Conservation (phyloP, 306 rosid genomes). For the Geum urbanum region DNA sequence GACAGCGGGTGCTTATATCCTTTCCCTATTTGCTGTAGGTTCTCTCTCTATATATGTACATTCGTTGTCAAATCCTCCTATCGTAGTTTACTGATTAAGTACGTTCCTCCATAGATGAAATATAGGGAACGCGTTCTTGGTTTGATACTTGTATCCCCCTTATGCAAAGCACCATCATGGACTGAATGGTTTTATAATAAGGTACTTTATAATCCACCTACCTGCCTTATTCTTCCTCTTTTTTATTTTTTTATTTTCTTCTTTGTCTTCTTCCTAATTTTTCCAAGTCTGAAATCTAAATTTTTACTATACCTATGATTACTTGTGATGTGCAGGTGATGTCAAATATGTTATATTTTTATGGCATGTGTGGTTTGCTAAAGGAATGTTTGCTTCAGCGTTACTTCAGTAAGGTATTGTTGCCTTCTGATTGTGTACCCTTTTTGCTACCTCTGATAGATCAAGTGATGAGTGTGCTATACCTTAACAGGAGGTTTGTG, state of each 20-base stretch:
- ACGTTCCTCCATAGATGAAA: slow-evolving; percentile 49
- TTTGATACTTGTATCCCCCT: slow-evolving; percentile 85
- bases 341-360: slow-evolving; percentile 70
- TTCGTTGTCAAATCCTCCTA: slow-evolving; percentile 1
- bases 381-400: slow-evolving; percentile 89
- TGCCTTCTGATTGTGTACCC: background rate
- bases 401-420: slow-evolving; percentile 80
- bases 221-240: background rate
- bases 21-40: slow-evolving; percentile 80
- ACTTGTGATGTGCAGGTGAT: slow-evolving; percentile 51
- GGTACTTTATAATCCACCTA: slow-evolving; percentile 37
- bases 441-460: slow-evolving; percentile 12
- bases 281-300: background rate
- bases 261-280: background rate
- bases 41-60: slow-evolving; percentile 5
- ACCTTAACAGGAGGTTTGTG: slow-evolving; percentile 69
- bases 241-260: background rate
- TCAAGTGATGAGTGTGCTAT: slow-evolving; percentile 6
- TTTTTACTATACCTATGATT: slow-evolving; percentile 20
- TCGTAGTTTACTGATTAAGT: slow-evolving; percentile 9
- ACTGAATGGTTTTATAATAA: slow-evolving; percentile 86
- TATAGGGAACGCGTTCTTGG: slow-evolving; percentile 89
- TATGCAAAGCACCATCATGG: slow-evolving; percentile 91
- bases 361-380: slow-evolving; percentile 77
- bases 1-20: slow-evolving; percentile 88